These are phyloP conservation scores for Lentinula edodes DNA, from an alignment of 768 basidiomycete species.

Conservation along the genomic window DNA sequence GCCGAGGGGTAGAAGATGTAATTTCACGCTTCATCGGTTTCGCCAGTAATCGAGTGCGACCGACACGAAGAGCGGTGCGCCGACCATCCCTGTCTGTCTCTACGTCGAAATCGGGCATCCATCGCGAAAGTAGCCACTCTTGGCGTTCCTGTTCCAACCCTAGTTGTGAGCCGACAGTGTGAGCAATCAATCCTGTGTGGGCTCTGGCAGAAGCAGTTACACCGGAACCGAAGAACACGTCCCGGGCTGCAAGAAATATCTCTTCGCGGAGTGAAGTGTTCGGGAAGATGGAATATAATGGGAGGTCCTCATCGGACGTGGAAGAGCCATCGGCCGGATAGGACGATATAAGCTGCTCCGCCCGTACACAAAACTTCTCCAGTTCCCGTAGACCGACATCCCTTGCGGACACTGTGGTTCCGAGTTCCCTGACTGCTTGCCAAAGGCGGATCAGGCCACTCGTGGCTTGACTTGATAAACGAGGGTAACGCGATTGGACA, in stretches of 20 bases:
- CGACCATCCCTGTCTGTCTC: slow-evolving; percentile 66
- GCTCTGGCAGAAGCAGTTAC: slow-evolving; percentile 46
- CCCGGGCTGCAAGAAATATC: slow-evolving; percentile 81
- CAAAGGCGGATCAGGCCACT: slow-evolving; percentile 62
- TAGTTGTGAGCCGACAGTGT: slow-evolving; percentile 54
- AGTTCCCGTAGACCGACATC: slow-evolving; percentile 75
- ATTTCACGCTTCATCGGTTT: slow-evolving; percentile 32
- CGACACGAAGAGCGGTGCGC: slow-evolving; percentile 51
- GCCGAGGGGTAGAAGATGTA: slow-evolving; percentile 34
- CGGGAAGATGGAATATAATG: slow-evolving; percentile 47
- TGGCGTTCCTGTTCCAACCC: slow-evolving; percentile 66
- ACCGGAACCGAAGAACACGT: slow-evolving; percentile 85
- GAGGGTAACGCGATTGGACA: slow-evolving; percentile 59
- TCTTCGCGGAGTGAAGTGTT: slow-evolving; percentile 82
- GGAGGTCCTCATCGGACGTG: slow-evolving; percentile 18
- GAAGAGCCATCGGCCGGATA: slow-evolving; percentile 31
- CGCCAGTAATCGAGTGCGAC: slow-evolving; percentile 54
- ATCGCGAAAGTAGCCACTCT: slow-evolving; percentile 61
- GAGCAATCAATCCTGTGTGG: slow-evolving; percentile 44
- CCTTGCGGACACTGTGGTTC: slow-evolving; percentile 45
- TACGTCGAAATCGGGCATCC: slow-evolving; percentile 60
- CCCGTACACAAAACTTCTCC: slow-evolving; percentile 76
- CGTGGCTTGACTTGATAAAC: slow-evolving; percentile 44
- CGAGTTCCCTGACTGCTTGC: slow-evolving; percentile 50
- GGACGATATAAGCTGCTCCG: slow-evolving; percentile 50